Percentiles rank a stretch among this genome's conserved stretches.
Conservation (phyloP, 352 stramenopile species). For the Globisporangium barbulae region DNA sequence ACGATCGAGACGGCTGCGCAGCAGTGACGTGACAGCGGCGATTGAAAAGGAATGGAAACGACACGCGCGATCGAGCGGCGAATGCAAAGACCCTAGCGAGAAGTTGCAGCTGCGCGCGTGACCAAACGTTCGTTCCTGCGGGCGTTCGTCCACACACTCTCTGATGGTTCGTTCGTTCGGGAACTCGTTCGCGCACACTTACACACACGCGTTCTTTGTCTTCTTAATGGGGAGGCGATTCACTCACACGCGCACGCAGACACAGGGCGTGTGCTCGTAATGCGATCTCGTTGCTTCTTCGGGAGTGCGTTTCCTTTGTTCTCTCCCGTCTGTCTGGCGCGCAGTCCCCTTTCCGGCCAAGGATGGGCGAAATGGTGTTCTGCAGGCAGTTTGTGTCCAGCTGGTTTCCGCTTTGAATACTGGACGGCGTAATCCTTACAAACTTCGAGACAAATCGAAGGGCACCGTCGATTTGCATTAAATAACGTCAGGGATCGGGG, state of each 20-base stretch:
- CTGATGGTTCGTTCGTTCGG: background rate
- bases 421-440: background rate
- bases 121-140: background rate
- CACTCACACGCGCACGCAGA: background rate
- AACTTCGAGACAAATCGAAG: background rate
- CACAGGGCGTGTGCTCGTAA: background rate
- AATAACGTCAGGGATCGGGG: background rate
- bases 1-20: background rate
- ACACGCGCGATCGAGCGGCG: background rate
- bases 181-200: background rate
- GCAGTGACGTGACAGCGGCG: background rate
- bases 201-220: background rate
- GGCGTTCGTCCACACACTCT: background rate
- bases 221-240: background rate
- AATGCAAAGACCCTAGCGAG: conserved; percentile 4
- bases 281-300: conserved; percentile 3
- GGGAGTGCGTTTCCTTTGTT: background rate
- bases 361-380: background rate
- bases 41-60: conserved; percentile 10
- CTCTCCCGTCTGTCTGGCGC: background rate
- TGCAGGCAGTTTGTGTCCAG: background rate
- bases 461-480: background rate
- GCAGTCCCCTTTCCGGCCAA: background rate
- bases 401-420: conserved; percentile 1
- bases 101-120: conserved; percentile 7